Base-by-base conservation (phyloP, 352 stramenopile species). In the Phytophthora pseudosyringae region DNA sequence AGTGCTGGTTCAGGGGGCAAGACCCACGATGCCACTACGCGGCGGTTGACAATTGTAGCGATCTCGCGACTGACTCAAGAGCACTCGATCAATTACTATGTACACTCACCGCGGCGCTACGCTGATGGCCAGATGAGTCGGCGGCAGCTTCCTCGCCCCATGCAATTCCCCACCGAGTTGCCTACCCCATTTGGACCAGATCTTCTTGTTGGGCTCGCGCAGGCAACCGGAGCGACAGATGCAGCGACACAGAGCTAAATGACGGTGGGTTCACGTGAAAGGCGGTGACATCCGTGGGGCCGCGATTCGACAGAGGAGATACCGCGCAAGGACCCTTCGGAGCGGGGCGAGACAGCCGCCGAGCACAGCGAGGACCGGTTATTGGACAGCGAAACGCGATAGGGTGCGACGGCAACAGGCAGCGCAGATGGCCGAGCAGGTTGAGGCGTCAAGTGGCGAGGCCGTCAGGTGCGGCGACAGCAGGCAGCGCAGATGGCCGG, bases 31-130 rank as follows among this genome's bases (percentile, higher is more conserved):
- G 18, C 26, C 38, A 25, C 46, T 29, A 54, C 41, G 31, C 25
- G 13, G 5, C 28, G 12, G 52, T 62, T 64, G 59, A 46, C 52
- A 64, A 64, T 64, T 68, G 60, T 68, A 64, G 52, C 59, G 38
- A 67, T 26, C n/a, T 15, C 28, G 21, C 59, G 51, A 67, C 51
- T 63, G 59, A 67, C 33, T 63, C 59, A 55, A 67, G 38, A 32
- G 15, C 31, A 41, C 39, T 59, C 36, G 48, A 11, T 45, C 57
- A 29, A 54, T 31, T 52, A 10, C 15, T 9, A 16, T 71, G 12
- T 59, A 50, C 40, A 50, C 40, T 15, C 40, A 16, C 32, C 40
- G 31, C 51, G 41, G 21, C 43, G 32, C 21, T 33, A 47, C 16
- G 32, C 16, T 45, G 32, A 64, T 43, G 43, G 28, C 51, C 43